Percentiles rank a stretch among this genome's conserved stretches.
phyloP scores from a whole-genome alignment of 495 filamentous ascomycete species.

The Penicillium bialowiezense region DNA sequence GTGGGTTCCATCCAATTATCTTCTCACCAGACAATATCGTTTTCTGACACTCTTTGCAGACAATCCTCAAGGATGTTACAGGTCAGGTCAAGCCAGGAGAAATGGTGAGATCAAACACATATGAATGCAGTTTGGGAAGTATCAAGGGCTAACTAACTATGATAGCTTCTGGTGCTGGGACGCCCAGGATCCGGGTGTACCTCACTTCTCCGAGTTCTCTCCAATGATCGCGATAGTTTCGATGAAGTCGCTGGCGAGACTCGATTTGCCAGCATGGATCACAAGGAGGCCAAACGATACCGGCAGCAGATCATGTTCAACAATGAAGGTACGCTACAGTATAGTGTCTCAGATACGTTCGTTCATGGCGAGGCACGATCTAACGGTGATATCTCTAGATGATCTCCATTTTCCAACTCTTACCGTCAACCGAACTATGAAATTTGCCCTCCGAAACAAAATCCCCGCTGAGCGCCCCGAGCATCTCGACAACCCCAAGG shows the following conservation, averaged over 20 bases:
- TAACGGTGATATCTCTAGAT: constrained; percentile 42
- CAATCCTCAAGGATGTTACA: constrained; percentile 35
- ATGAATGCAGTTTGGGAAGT: not conserved
- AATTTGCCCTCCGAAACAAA: constrained; percentile 71
- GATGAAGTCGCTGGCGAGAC: constrained; percentile 34
- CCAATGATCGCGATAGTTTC: constrained; percentile 37
- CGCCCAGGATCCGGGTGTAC: constrained; percentile 44
- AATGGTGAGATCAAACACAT: constrained; percentile 30
- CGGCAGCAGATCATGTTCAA: constrained; percentile 47
- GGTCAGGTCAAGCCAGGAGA: constrained; percentile 40
- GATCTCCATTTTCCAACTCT: constrained; percentile 81
- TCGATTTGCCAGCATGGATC: constrained; percentile 35
- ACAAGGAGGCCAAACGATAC: constrained; percentile 27
- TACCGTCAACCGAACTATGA: constrained; percentile 76
- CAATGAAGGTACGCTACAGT: constrained; percentile 32
- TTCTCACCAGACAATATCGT: no score
- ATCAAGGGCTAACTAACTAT: not conserved
- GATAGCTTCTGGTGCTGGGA: constrained; percentile 40
- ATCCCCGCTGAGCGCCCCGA: constrained; percentile 61
- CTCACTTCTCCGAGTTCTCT: constrained; percentile 38
- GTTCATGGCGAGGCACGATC: no score
- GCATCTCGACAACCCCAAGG: constrained; percentile 46
- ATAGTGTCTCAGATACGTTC: no score
- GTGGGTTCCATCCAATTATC: constrained; percentile 9
- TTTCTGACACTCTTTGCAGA: constrained; percentile 14